Conservation (phyloP, 495 filamentous ascomycete species). For the Penicillium argentinense region DNA sequence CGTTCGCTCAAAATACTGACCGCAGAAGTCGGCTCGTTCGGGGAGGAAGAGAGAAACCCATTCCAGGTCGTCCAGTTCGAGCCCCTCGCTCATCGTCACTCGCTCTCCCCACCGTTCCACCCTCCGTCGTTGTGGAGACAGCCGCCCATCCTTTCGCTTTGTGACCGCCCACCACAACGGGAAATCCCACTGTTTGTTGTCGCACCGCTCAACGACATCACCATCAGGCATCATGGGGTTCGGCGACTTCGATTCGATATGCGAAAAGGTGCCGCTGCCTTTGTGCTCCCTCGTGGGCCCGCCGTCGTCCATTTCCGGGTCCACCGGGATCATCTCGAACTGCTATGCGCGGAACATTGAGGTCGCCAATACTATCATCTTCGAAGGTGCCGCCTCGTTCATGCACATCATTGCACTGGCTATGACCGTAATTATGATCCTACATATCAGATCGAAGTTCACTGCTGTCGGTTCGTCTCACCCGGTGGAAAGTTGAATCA, state of each 20-base stretch:
- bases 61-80: background rate
- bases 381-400: constrained; percentile 86
- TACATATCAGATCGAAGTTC: constrained; percentile 96
- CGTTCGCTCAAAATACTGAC: too few species aligned
- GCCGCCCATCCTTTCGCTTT: constrained; percentile 13
- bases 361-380: constrained; percentile 96
- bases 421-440: constrained; percentile 95
- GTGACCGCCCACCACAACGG: constrained; percentile 26
- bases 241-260: constrained; percentile 85
- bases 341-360: constrained; percentile 97
- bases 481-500: too few species aligned
- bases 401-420: constrained; percentile 87
- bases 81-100: constrained; percentile 13
- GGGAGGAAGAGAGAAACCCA: too few species aligned
- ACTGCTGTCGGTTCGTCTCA: constrained; percentile 87
- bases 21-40: too few species aligned
- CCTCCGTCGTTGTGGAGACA: constrained; percentile 33
- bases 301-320: constrained; percentile 59
- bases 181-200: constrained; percentile 21
- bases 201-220: constrained; percentile 9
- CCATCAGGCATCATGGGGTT: constrained; percentile 68
- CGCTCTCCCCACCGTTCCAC: constrained; percentile 23
- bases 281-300: constrained; percentile 83
- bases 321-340: constrained; percentile 77
- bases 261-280: constrained; percentile 79